A percentile compares a stretch with the other conserved stretches of the same genome.
These are phyloP conservation scores for Kwoniella shivajii DNA, from an alignment of 1,284 basidiomycete species.

Conservation along the genomic window DNA sequence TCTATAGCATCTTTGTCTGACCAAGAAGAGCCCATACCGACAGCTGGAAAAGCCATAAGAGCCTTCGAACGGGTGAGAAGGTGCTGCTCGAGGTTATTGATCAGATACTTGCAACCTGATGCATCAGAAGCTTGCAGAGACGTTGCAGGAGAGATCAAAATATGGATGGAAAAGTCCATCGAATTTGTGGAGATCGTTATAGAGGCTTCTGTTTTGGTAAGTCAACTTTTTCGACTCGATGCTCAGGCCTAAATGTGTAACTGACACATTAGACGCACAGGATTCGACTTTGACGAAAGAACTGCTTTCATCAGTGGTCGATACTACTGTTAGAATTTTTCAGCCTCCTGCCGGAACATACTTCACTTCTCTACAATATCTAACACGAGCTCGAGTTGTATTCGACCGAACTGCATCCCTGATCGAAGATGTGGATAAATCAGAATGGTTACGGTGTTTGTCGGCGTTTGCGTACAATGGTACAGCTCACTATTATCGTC, in stretches of 20 bases:
- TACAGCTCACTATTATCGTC: slow-evolving; percentile 50
- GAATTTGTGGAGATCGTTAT: slow-evolving; percentile 6
- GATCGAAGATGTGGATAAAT: not conserved
- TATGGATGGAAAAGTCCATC: slow-evolving; percentile 4
- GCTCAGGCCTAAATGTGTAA: not conserved
- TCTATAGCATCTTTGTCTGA: slow-evolving; percentile 11
- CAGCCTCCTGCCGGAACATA: not conserved
- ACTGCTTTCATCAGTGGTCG: slow-evolving; percentile 30
- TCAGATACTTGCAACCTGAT: not conserved
- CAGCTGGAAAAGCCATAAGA: slow-evolving; percentile 23
- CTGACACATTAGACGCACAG: too few relatives aligned
- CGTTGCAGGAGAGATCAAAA: not conserved
- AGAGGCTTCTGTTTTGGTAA: slow-evolving; percentile 6
- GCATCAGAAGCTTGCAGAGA: not conserved
- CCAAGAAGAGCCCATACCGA: slow-evolving; percentile 1
- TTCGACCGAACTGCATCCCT: not conserved
- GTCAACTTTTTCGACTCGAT: slow-evolving; percentile 1
- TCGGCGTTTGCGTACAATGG: slow-evolving; percentile 51
- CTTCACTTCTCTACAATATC: not conserved
- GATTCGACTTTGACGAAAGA: slow-evolving; percentile 11
- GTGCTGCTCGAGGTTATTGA: slow-evolving; percentile 22
- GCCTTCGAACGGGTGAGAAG: slow-evolving; percentile 18
- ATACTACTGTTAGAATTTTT: slow-evolving; percentile 24
- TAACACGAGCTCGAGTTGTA: not conserved
- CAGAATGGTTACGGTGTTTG: slow-evolving; percentile 34